Conservation (phyloP, 2,329 filamentous ascomycete genomes). For the Aspergillus costaricaensis region DNA sequence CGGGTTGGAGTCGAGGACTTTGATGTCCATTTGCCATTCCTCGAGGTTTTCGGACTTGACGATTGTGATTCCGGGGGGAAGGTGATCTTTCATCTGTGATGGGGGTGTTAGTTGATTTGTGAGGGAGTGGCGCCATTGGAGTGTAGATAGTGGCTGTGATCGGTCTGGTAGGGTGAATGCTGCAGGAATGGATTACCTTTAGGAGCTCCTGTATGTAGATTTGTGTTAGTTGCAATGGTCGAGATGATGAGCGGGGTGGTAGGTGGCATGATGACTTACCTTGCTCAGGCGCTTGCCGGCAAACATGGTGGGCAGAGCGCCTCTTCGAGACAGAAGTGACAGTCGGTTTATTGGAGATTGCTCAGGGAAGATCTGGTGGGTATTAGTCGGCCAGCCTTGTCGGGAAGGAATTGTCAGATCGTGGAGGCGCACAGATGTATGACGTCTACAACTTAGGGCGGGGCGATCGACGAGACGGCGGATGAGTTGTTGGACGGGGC, state of each 20-base stretch:
- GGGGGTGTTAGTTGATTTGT: too few relatives aligned
- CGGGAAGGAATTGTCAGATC: neutral
- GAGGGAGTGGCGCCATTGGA: neutral
- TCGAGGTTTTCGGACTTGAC: conserved; percentile 79
- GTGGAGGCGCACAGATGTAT: conserved; percentile 18
- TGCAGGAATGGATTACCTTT: conserved; percentile 51
- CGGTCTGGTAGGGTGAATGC: neutral
- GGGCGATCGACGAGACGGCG: conserved; percentile 13
- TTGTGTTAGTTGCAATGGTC: conserved; percentile 25
- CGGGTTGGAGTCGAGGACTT: conserved; percentile 86
- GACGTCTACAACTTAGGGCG: conserved; percentile 24
- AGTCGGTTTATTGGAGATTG: neutral
- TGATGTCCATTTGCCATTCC: conserved; percentile 91
- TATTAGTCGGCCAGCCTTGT: neutral
- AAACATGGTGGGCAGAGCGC: conserved; percentile 45
- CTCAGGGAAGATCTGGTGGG: neutral
- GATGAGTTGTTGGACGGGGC: neutral
- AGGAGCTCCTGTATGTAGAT: conserved; percentile 52
- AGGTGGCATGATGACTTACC: conserved; percentile 33
- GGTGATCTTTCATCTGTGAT: conserved; percentile 60
- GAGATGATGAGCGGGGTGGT: neutral
- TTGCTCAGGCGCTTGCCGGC: conserved; percentile 51
- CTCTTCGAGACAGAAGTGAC: neutral
- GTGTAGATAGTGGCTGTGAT: neutral
- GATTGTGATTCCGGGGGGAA: conserved; percentile 72